These are phyloP conservation scores for Tetrapyrgos nigripes DNA, from an alignment of 1,284 basidiomycete species.

Conservation along the genomic window DNA sequence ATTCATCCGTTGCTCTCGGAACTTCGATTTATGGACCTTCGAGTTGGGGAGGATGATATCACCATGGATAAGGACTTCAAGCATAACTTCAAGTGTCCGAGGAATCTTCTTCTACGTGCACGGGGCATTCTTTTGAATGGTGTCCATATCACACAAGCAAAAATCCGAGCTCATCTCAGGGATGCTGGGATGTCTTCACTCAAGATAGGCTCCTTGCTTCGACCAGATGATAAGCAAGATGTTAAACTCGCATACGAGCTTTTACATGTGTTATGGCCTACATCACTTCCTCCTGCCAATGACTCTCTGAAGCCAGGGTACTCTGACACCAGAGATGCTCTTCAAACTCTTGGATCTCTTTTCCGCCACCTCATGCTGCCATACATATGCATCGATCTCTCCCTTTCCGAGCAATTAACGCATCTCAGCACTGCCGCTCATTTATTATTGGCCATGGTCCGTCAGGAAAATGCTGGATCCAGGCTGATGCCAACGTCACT, in stretches of 20 bases:
- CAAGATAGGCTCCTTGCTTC: conserved; percentile 16
- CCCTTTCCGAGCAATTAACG: conserved; percentile 34
- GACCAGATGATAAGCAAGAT: conserved; percentile 25
- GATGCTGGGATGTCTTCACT: conserved; percentile 3
- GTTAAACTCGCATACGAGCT: conserved; percentile 22
- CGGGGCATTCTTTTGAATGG: conserved; percentile 22
- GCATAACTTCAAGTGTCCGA: conserved; percentile 1
- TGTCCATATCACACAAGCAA: conserved; percentile 14
- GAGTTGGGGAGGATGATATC: conserved; percentile 18
- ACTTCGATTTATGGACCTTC: conserved; percentile 25
- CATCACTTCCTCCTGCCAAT: not conserved
- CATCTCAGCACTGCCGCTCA: conserved; percentile 38
- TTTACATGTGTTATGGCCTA: not conserved
- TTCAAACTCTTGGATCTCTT: conserved; percentile 18
- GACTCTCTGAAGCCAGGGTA: too few relatives aligned
- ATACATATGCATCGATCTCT: conserved; percentile 28
- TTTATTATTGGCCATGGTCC: conserved; percentile 33
- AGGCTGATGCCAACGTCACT: conserved; percentile 34
- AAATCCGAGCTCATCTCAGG: conserved; percentile 20
- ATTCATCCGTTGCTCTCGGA: conserved; percentile 19
- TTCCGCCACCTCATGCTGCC: conserved; percentile 26
- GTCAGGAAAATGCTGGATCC: conserved; percentile 15
- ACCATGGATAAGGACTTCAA: conserved; percentile 9
- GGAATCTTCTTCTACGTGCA: conserved; percentile 2
- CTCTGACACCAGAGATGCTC: not conserved